Percentiles rank a stretch among this genome's conserved stretches.
These are phyloP conservation scores for Astragalus membranaceus DNA, from an alignment of 306 rosid species.

Conservation along the genomic window DNA sequence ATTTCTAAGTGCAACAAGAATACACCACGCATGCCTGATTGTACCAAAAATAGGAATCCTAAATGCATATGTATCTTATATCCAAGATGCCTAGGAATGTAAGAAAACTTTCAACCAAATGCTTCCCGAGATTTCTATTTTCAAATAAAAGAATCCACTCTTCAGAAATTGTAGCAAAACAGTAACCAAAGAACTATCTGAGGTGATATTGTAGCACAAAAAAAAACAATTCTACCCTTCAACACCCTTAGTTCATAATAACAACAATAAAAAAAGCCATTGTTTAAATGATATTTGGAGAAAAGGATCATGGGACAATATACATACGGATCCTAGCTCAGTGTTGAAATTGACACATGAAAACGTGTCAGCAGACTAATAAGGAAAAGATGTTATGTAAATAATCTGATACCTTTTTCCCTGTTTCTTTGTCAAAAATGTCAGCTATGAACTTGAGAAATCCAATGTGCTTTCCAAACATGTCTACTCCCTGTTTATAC, in stretches of 20 bases:
- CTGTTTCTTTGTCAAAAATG: slow-evolving; percentile 63
- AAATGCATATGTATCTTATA: background rate
- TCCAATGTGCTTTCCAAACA: slow-evolving; percentile 80
- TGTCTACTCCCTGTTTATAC: slow-evolving; percentile 71
- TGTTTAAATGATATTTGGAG: background rate
- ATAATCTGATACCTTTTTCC: slow-evolving; percentile 51
- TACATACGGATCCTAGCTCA: background rate
- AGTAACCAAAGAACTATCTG: background rate
- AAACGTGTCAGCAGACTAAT: background rate
- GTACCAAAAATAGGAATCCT: slow-evolving; percentile 12
- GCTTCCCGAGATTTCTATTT: background rate
- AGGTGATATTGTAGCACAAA: background rate
- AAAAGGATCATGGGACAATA: background rate
- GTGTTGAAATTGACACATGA: background rate
- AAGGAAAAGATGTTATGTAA: background rate
- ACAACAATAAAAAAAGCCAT: background rate
- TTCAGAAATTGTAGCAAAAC: background rate
- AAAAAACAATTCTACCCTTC: background rate
- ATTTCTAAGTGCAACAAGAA: background rate
- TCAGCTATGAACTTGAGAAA: slow-evolving; percentile 90
- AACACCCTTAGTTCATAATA: background rate
- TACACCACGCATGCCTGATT: background rate
- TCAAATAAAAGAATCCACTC: background rate
- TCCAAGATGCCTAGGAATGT: background rate
- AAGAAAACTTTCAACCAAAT: background rate